phyloP scores from a whole-genome alignment of 148 eudicot species.

The Pharnaceum exiguum region DNA sequence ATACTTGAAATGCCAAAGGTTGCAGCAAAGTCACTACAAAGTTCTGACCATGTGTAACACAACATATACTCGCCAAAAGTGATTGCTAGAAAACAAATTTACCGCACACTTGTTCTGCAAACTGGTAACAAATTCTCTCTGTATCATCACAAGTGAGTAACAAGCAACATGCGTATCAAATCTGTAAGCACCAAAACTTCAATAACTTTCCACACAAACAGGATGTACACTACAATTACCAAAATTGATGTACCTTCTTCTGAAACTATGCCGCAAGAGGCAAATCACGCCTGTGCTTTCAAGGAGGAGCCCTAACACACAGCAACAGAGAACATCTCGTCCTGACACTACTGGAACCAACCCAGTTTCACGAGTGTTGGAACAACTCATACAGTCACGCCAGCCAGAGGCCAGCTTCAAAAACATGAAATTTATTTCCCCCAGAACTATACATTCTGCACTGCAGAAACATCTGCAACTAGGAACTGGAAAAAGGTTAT shows the following conservation, averaged over 20 bases:
- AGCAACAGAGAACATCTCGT: slow-evolving; percentile 3
- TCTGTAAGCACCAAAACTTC: background rate
- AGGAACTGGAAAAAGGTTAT: slow-evolving; percentile 16
- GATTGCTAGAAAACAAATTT: no score
- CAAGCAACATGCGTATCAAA: no score
- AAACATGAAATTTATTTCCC: slow-evolving; percentile 12
- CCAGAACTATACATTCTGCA: slow-evolving; percentile 21
- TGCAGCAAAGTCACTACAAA: no score
- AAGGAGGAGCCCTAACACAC: background rate
- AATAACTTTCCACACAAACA: background rate
- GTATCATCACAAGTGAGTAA: no score
- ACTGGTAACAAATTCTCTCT: no score
- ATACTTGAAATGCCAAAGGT: no score
- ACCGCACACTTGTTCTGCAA: no score
- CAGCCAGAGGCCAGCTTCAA: background rate
- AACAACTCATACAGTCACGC: slow-evolving; percentile 1
- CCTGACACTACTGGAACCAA: background rate
- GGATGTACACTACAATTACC: background rate
- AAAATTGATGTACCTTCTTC: background rate
- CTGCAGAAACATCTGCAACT: slow-evolving; percentile 21
- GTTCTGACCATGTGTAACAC: no score
- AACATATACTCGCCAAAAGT: no score
- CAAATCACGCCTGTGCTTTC: background rate
- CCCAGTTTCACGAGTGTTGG: background rate
- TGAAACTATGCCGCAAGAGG: background rate